Evolutionary conservation across 768 basidiomycete genomes (phyloP).

Genomic region (Coprinopsis cinerea): DNA sequence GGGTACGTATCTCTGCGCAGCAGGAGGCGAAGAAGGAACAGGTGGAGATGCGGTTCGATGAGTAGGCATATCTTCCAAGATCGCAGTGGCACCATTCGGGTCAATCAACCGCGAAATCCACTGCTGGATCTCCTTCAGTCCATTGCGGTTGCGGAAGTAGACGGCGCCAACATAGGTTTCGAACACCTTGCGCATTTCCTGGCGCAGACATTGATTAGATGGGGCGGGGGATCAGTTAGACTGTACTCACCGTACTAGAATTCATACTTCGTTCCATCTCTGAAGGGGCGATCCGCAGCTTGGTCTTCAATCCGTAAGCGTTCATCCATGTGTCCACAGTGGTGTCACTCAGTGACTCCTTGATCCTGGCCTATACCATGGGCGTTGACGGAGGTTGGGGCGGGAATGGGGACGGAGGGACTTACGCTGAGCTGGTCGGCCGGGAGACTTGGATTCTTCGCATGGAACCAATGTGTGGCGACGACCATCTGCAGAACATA

Average conservation of each 20-base stretch:
- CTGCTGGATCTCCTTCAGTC: slow-evolving; percentile 38
- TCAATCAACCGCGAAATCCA: slow-evolving; percentile 59
- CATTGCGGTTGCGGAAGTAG: slow-evolving; percentile 51
- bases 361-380: slow-evolving; percentile 19
- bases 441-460: slow-evolving; percentile 35
- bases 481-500: slow-evolving; percentile 47
- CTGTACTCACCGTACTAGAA: slow-evolving; percentile 15
- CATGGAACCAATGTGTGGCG: slow-evolving; percentile 41
- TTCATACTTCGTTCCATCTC: slow-evolving; percentile 23
- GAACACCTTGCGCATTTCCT: slow-evolving; percentile 57
- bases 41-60: not conserved
- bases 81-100: slow-evolving; percentile 25
- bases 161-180: slow-evolving; percentile 63
- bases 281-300: slow-evolving; percentile 42
- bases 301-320: slow-evolving; percentile 45
- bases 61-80: slow-evolving; percentile 7
- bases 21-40: slow-evolving; percentile 19
- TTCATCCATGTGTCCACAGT: slow-evolving; percentile 46
- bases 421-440: slow-evolving; percentile 41
- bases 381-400: not conserved
- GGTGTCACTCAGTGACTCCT: slow-evolving; percentile 27
- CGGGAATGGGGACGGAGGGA: not conserved
- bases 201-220: slow-evolving; percentile 1
- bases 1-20: no score
- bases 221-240: not conserved